Base-by-base conservation (phyloP, 768 basidiomycete species). In the Serendipita indica region DNA sequence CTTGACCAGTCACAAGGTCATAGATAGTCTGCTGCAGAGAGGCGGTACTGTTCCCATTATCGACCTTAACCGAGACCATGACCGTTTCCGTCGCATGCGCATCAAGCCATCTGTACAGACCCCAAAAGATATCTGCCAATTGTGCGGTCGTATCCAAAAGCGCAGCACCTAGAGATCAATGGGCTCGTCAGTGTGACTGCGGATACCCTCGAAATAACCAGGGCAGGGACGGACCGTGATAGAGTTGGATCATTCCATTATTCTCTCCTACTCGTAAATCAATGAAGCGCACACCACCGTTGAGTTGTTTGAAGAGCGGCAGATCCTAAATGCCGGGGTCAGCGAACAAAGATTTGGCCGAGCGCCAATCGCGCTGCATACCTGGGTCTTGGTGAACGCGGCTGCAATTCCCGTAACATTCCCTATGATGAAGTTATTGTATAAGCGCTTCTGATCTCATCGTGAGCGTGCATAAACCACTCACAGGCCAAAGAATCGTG, bases 61-160 rank as follows among this genome's bases (percentile, higher is more conserved):
- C 49, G 25, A 54, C 49, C n/a, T 54, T 54, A n/a, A 54, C 25
- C 7, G 49, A 54, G 4, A 54, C 49, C 10, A 54, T 30, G 30
- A 54, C 49, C 49, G 49, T 54, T 30, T 54, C 49, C 32, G 49
- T 54, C 20, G 49, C n/a, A 33, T 54, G 49, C 10, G 49, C 32
- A 30, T 54, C 49, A n/a, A 54, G 30, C 49, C 49, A 54, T 30
- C 32, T 54, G 25, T 54, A 54, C n/a, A 54, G 30, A 20, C 49
- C 49, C 49, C 49, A 54, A 28, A 54, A 54, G 22, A 54, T 33
- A 30, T 54, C 49, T 54, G 16, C 49, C 7, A 54, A 30, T 30
- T 54, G 49, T 12, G 49, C 49, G n/a, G 49, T 54, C 30, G 22
- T 28, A 28, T 54, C 49, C 49, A 54, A 54, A n/a, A 4, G 49